A percentile compares a stretch with the other conserved stretches of the same genome.
These are phyloP conservation scores for Dendrobium officinale DNA, from an alignment of 106 monocot species.

Conservation along the genomic window DNA sequence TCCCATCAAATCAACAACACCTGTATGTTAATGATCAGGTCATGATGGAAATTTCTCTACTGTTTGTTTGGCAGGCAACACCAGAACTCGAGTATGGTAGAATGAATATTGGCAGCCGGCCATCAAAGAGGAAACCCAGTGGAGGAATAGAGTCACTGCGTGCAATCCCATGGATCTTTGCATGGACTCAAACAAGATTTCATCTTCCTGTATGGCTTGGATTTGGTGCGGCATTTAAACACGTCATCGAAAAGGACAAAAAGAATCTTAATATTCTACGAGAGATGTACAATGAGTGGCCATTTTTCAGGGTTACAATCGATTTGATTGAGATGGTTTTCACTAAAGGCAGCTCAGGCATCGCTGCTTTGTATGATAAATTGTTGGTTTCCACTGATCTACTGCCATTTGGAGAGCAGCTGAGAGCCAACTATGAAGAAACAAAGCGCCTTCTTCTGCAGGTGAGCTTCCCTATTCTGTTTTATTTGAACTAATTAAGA, in stretches of 20 bases:
- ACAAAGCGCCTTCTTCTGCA: conserved; percentile 87
- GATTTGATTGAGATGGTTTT: conserved; percentile 99
- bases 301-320: conserved; percentile 92
- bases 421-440: conserved; percentile 77
- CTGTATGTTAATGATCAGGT: background rate
- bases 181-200: conserved; percentile 98
- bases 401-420: conserved; percentile 64
- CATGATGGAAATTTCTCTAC: background rate
- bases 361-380: conserved; percentile 91
- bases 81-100: conserved; percentile 94
- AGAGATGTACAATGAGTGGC: conserved; percentile 95
- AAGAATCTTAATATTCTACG: conserved; percentile 56
- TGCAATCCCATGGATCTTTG: conserved; percentile 99
- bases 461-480: conserved; percentile 23
- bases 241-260: conserved; percentile 61
- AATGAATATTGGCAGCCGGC: conserved; percentile 97
- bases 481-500: background rate
- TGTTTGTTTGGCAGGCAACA: conserved; percentile 54
- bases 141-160: conserved; percentile 95
- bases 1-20: background rate
- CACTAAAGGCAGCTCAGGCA: conserved; percentile 86
- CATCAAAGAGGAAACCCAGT: conserved; percentile 88
- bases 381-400: conserved; percentile 81
- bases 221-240: conserved; percentile 83
- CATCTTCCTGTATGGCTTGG: conserved; percentile 99